phyloP scores from a whole-genome alignment of 75 land plant genomes.

The Picea glauca region DNA sequence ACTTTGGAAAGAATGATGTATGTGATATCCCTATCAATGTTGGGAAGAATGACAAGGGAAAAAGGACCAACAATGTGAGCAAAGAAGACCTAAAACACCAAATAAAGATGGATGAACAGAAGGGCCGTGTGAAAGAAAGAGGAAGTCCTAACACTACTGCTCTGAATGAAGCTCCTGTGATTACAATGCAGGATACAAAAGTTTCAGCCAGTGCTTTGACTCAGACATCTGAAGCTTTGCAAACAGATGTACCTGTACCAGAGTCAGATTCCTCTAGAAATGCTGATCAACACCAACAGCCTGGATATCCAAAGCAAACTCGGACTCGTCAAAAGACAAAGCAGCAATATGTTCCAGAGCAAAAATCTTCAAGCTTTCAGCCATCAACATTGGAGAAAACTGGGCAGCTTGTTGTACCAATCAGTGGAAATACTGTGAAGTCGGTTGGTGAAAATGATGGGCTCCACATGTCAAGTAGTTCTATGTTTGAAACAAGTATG shows the following conservation, averaged over 20 bases:
- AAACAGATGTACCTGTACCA: neutral
- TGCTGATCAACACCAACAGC: neutral
- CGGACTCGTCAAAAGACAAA: neutral
- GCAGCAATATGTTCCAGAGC: slow-evolving; percentile 1
- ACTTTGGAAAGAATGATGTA: neutral
- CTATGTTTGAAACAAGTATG: neutral
- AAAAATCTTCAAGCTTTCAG: slow-evolving; percentile 1
- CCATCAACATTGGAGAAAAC: slow-evolving; percentile 1
- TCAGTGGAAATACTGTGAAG: neutral
- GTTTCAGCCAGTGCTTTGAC: neutral
- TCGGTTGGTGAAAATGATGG: neutral
- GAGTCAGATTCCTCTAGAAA: neutral
- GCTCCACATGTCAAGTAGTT: neutral
- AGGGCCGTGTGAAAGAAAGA: neutral
- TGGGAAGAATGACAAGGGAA: neutral
- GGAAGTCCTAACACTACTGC: neutral
- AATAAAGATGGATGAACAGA: neutral
- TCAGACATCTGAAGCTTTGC: slow-evolving; percentile 2
- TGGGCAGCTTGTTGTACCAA: neutral
- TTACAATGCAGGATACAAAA: neutral
- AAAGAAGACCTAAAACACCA: slow-evolving; percentile 3
- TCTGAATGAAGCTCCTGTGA: neutral
- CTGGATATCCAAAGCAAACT: neutral
- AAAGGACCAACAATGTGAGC: neutral
- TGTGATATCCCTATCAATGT: neutral